Evolutionary conservation across 495 filamentous ascomycete species (phyloP), one percentile per base, ranked within the genome.

Genomic region (Hypomontagnella monticulosa): DNA sequence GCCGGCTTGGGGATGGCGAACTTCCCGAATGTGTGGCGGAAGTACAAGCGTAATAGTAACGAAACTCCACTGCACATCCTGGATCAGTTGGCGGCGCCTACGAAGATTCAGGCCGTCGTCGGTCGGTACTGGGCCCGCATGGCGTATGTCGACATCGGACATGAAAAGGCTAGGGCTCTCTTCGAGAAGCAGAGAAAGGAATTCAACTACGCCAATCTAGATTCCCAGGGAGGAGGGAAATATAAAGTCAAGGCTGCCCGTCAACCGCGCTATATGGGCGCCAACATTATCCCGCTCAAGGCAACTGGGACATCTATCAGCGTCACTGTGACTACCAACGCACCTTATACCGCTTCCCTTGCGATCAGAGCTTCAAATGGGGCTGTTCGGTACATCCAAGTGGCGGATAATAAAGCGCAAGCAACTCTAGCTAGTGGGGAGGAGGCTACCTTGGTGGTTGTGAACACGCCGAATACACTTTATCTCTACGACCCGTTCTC

Each of bases 101-200:
- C 60, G 1, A 73, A 58, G 34, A 74, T 80, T 36, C 78, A 80
- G 60, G 63, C 71, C 7, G 53, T 82, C 8, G 75, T 82, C 20
- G 78, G 66, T 3, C 67, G 77, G 11, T 82, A 81, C 64, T 81
- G 78, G 78, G 80, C 78, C 15, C 66, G 78, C 4, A 82, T 81
- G 78, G 80, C 80, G 0, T 80, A 77, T 33, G 75, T 79, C 4
- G 80, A 81, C 36, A 76, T 82, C 40, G 77, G 76, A 11, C 73
- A 81, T 57, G 63, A 63, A 11, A 77, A 79, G 40, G 76, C 76
- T 0, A 66, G 68, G 30, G 70, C 70, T 14, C 46, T 71, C 37
- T 81, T 74, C 61, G 60, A 63, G 10, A 61, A 48, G 18, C 67
- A 77, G 60, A 58, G 66, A 30, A 71, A 61, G 11, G 67, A 61